A percentile compares a stretch with the other conserved stretches of the same genome.
phyloP scores from a whole-genome alignment of 805 yeast genomes.

The Jamesozyma jinghongensis region DNA sequence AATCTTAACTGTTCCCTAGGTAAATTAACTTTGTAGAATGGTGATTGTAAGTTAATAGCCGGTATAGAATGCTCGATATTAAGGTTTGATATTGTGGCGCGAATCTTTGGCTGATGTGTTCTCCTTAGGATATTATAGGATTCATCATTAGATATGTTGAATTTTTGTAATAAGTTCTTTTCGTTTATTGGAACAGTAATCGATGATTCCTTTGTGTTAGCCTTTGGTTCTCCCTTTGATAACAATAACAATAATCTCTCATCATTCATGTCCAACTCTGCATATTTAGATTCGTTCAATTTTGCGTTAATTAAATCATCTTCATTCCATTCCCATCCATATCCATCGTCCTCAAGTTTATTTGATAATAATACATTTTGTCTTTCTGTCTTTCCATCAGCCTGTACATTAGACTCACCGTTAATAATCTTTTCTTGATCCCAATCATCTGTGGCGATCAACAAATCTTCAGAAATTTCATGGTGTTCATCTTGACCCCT shows the following conservation, averaged over 20 bases:
- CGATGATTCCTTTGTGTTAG: neutral
- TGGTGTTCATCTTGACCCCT: conserved; percentile 12
- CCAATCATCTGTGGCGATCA: conserved; percentile 72
- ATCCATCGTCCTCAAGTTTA: conserved; percentile 20
- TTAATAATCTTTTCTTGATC: conserved; percentile 55
- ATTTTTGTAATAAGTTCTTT: conserved; percentile 46
- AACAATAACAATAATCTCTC: conserved; percentile 59
- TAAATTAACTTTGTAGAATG: conserved; percentile 75
- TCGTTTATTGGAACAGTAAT: conserved; percentile 40
- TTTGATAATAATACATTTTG: conserved; percentile 3
- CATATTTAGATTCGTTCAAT: conserved; percentile 23
- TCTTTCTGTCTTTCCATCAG: no score
- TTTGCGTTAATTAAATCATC: conserved; percentile 71
- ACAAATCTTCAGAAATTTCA: conserved; percentile 42
- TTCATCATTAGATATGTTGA: conserved; percentile 81
- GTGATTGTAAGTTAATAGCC: conserved; percentile 78
- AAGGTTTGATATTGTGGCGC: conserved; percentile 86
- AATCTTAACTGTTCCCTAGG: conserved; percentile 59
- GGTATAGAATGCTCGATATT: conserved; percentile 88
- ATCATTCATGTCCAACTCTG: conserved; percentile 73
- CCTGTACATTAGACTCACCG: conserved; percentile 26
- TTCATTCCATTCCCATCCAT: conserved; percentile 35
- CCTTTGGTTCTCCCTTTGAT: conserved; percentile 6
- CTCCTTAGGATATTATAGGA: conserved; percentile 75
- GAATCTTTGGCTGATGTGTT: conserved; percentile 82